phyloP scores from a whole-genome alignment of 2,329 filamentous ascomycete species.

The Eurotiales sp. region DNA sequence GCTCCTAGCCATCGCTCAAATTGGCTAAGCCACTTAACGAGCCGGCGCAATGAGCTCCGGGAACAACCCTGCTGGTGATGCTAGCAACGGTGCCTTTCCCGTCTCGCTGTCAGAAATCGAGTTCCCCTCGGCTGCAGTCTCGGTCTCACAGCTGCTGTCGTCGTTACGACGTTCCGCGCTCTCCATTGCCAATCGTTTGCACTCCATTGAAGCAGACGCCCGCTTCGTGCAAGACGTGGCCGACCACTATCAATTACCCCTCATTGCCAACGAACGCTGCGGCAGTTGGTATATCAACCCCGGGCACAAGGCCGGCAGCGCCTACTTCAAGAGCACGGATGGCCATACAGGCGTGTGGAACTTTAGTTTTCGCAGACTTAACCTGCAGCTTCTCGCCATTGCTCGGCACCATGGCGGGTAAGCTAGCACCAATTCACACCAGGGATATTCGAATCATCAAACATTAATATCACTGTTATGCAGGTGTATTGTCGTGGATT shows the following conservation, averaged over 20 bases:
- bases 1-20: not conserved
- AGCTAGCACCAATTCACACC: conserved; percentile 18
- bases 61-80: conserved; percentile 20
- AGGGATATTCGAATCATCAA: too few relatives aligned
- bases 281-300: conserved; percentile 90
- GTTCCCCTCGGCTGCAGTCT: conserved; percentile 55
- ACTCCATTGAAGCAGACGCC: conserved; percentile 73
- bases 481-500: conserved; percentile 76
- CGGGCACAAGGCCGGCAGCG: conserved; percentile 62
- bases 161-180: conserved; percentile 73
- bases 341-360: conserved; percentile 88
- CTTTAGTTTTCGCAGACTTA: conserved; percentile 80
- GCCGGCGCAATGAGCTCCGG: conserved; percentile 16
- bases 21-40: conserved; percentile 1
- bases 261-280: conserved; percentile 91
- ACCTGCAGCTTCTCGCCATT: conserved; percentile 72
- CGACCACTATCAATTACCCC: conserved; percentile 52
- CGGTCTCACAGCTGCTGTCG: conserved; percentile 65
- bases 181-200: conserved; percentile 74
- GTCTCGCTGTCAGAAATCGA: conserved; percentile 44
- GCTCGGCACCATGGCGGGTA: conserved; percentile 66
- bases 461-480: conserved; percentile 4
- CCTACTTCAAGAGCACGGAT: conserved; percentile 98
- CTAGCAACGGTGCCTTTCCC: conserved; percentile 21
- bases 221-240: conserved; percentile 64